These are phyloP conservation scores for Nemania sp. DNA, from an alignment of 2,329 filamentous ascomycete species.

Conservation along the genomic window DNA sequence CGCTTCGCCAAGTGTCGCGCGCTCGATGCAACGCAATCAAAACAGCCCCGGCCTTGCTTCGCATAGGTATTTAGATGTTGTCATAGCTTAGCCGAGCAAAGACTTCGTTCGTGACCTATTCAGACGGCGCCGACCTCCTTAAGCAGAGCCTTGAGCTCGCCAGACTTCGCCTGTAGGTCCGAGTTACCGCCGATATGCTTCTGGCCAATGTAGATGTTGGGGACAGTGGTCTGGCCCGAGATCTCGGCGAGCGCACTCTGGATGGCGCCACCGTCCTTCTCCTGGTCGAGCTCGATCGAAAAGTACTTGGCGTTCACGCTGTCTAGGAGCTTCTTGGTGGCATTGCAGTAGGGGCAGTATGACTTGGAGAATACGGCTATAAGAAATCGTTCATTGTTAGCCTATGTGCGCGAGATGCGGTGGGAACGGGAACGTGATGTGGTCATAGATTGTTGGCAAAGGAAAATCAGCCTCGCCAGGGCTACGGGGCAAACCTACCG, in stretches of 20 bases:
- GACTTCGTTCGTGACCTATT: slow-evolving; percentile 30
- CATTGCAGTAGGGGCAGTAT: slow-evolving; percentile 90
- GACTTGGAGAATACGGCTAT: slow-evolving; percentile 94
- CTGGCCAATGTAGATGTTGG: slow-evolving; percentile 90
- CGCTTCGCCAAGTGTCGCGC: background rate
- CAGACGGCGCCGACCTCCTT: slow-evolving; percentile 66
- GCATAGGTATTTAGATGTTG: background rate
- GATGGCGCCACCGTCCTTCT: slow-evolving; percentile 77
- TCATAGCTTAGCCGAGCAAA: slow-evolving; percentile 18
- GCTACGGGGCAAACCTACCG: slow-evolving; percentile 54
- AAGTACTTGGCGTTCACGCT: slow-evolving; percentile 72
- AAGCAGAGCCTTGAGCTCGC: slow-evolving; percentile 67
- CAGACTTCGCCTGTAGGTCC: slow-evolving; percentile 70
- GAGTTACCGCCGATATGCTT: slow-evolving; percentile 97
- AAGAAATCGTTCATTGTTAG: slow-evolving; percentile 18
- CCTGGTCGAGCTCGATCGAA: slow-evolving; percentile 81
- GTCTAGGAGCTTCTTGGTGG: slow-evolving; percentile 75
- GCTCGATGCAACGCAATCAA: background rate
- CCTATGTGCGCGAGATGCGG: background rate
- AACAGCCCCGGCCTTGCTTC: background rate
- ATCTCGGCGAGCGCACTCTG: slow-evolving; percentile 83
- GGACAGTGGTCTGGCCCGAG: slow-evolving; percentile 83
- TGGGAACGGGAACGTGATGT: background rate
- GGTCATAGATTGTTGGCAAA: background rate
- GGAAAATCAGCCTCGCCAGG: background rate